Evolutionary conservation across 106 monocot genomes (phyloP).

Genomic region (Chionographis japonica): DNA sequence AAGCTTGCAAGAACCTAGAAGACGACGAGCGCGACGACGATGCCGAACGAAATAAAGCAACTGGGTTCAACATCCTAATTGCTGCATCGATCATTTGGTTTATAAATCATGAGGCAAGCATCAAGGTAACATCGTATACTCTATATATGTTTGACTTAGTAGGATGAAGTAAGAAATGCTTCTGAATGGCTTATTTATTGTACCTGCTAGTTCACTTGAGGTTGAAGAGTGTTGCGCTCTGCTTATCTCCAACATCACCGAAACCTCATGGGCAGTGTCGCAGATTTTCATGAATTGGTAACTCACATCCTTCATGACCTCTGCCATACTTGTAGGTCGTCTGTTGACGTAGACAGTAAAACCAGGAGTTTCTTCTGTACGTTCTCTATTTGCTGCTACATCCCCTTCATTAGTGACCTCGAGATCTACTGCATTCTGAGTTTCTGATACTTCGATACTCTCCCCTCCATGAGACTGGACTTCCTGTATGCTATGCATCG

Average conservation of each 20-base stretch:
- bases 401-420: conserved; percentile 28
- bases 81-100: conserved; percentile 6
- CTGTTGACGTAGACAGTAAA: conserved; percentile 86
- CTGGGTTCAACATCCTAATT: conserved; percentile 73
- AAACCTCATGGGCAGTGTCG: conserved; percentile 68
- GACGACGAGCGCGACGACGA: conserved; percentile 67
- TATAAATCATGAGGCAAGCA: neutral
- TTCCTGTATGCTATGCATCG: conserved; percentile 24
- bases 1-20: conserved; percentile 43
- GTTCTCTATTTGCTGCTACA: conserved; percentile 17
- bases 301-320: conserved; percentile 76
- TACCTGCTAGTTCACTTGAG: conserved; percentile 57
- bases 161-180: neutral
- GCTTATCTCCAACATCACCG: conserved; percentile 77
- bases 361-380: conserved; percentile 52
- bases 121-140: neutral
- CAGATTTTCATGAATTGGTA: conserved; percentile 66
- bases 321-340: conserved; percentile 63
- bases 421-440: conserved; percentile 19
- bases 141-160: neutral
- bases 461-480: conserved; percentile 22
- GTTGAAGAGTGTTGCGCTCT: conserved; percentile 51
- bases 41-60: conserved; percentile 58
- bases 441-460: conserved; percentile 20
- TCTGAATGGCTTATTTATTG: neutral